Percentiles rank a stretch among this genome's conserved stretches.
Conservation (phyloP, 1,139 yeast genomes). For the Wickerhamomyces sp. region DNA sequence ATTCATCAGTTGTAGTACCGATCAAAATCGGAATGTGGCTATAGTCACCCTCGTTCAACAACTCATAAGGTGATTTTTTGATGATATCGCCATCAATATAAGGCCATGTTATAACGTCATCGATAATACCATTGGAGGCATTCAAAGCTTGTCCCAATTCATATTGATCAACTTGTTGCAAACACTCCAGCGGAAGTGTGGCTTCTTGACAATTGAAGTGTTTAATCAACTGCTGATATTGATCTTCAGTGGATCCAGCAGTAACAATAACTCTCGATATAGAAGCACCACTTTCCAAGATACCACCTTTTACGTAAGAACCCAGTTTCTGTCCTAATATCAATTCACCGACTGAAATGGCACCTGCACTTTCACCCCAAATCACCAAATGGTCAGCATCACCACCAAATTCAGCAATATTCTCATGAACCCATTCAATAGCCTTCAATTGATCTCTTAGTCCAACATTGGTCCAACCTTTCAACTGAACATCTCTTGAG, state of each 20-base stretch:
- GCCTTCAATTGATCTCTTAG: conserved; percentile 31
- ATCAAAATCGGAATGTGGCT: conserved; percentile 15
- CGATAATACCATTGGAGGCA: conserved; percentile 11
- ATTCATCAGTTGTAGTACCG: conserved; percentile 21
- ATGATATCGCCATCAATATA: conserved; percentile 17
- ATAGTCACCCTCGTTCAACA: conserved; percentile 9
- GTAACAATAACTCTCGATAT: conserved; percentile 6
- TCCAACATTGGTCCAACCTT: conserved; percentile 25
- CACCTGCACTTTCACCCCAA: conserved; percentile 36
- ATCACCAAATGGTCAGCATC: conserved; percentile 30
- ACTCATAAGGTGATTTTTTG: conserved; percentile 11
- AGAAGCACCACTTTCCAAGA: conserved; percentile 22
- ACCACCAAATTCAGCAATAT: conserved; percentile 34
- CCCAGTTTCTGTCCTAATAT: conserved; percentile 23
- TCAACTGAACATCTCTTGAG: conserved; percentile 21
- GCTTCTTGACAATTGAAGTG: conserved; percentile 14
- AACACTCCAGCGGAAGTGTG: conserved; percentile 14
- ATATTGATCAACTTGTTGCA: conserved; percentile 10
- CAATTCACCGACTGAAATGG: conserved; percentile 27
- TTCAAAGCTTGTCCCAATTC: conserved; percentile 13
- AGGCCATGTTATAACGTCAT: conserved; percentile 7
- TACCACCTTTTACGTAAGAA: conserved; percentile 25
- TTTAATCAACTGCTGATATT: conserved; percentile 10
- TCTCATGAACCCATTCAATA: conserved; percentile 32
- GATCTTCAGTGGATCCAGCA: conserved; percentile 7